A percentile compares a stretch with the other conserved stretches of the same genome.
Evolutionary conservation across 2,329 filamentous ascomycete species (phyloP).

Genomic region (Colletotrichum noveboracense): DNA sequence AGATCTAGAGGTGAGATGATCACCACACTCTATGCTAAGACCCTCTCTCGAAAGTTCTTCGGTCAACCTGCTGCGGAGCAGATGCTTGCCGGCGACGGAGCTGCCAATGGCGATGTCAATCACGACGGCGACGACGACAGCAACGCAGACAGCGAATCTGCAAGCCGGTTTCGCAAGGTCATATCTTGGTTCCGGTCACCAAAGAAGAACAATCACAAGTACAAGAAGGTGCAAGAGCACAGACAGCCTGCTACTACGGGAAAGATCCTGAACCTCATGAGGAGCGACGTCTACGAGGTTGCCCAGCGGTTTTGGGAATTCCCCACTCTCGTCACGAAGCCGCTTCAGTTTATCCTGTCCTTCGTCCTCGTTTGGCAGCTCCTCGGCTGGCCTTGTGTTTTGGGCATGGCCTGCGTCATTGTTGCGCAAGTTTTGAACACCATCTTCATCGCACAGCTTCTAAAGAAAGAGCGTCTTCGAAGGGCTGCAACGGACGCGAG

Average conservation of each 20-base stretch:
- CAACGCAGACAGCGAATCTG: constrained; percentile 1
- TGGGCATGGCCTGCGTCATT: constrained; percentile 74
- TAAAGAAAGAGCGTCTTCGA: constrained; percentile 74
- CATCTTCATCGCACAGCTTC: constrained; percentile 67
- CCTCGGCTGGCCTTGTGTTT: constrained; percentile 79
- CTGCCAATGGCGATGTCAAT: constrained; percentile 23
- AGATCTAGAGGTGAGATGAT: constrained; percentile 85
- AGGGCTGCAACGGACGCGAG: constrained; percentile 77
- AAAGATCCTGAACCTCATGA: constrained; percentile 88
- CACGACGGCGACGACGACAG: neutral
- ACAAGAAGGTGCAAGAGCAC: constrained; percentile 27
- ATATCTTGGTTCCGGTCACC: constrained; percentile 9
- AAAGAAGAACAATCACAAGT: neutral
- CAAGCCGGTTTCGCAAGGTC: neutral
- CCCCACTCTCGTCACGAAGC: constrained; percentile 74
- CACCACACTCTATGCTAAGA: constrained; percentile 84
- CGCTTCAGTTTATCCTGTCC: constrained; percentile 77
- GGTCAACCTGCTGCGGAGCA: constrained; percentile 34
- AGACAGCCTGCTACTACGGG: constrained; percentile 78
- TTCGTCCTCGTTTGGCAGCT: constrained; percentile 77
- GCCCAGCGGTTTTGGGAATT: constrained; percentile 91
- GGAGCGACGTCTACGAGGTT: constrained; percentile 81
- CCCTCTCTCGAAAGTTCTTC: constrained; percentile 66
- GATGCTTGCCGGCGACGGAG: constrained; percentile 26
- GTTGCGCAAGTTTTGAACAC: constrained; percentile 74